These are phyloP conservation scores for Colletotrichum tofieldiae DNA, from an alignment of 2,329 filamentous ascomycete genomes.

Conservation along the genomic window DNA sequence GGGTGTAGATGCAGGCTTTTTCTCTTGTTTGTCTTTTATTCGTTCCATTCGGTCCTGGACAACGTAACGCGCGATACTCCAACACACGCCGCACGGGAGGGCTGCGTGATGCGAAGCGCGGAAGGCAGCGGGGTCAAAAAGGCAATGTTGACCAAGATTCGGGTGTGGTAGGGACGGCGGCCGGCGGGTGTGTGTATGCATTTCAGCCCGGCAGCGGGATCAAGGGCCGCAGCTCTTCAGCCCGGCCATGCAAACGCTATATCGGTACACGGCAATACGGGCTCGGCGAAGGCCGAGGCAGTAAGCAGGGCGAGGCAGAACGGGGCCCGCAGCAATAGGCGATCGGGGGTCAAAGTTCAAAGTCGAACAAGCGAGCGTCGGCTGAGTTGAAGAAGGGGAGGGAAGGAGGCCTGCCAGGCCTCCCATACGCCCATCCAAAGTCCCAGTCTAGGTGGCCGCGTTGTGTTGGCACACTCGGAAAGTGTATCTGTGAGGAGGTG, in stretches of 20 bases:
- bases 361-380: background rate
- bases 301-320: background rate
- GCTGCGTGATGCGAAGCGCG: constrained; percentile 11
- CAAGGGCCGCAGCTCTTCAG: background rate
- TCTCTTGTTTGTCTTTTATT: background rate
- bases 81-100: background rate
- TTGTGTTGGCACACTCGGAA: background rate
- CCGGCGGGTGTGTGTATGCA: too few relatives aligned
- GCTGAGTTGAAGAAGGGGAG: background rate
- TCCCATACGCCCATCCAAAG: background rate
- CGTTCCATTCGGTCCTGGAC: background rate
- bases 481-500: background rate
- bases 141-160: background rate
- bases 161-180: background rate
- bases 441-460: background rate
- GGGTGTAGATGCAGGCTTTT: constrained; percentile 19
- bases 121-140: constrained; percentile 9
- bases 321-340: background rate
- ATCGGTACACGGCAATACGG: background rate
- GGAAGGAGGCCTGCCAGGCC: background rate
- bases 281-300: background rate
- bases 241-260: background rate
- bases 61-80: background rate
- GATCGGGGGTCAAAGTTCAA: background rate
- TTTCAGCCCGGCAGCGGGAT: too few relatives aligned